Percentiles rank a stretch among this genome's conserved stretches.
Conservation (phyloP, 2,329 filamentous ascomycete genomes). For the Sporothrix sp. region DNA sequence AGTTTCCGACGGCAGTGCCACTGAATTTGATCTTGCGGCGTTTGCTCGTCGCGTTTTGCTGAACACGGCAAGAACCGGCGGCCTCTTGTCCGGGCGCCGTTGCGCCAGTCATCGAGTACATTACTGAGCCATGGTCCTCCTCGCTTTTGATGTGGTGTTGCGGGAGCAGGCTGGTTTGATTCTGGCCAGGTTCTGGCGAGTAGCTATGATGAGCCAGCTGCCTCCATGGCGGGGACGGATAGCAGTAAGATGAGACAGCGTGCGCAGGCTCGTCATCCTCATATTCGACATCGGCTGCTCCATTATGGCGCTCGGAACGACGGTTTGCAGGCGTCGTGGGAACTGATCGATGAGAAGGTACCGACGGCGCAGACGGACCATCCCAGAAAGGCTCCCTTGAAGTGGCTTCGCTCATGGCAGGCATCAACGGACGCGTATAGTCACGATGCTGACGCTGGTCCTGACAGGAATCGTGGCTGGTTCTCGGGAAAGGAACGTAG, state of each 20-base stretch:
- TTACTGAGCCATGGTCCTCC: too few relatives aligned
- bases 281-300: background rate
- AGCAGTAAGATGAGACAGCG: constrained; percentile 2
- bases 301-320: background rate
- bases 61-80: background rate
- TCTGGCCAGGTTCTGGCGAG: background rate
- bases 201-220: background rate
- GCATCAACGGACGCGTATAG: too few relatives aligned
- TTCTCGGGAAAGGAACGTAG: too few relatives aligned
- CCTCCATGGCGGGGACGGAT: constrained; percentile 8
- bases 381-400: background rate
- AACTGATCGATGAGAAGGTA: background rate
- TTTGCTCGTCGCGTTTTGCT: background rate
- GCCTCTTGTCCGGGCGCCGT: background rate
- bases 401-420: background rate
- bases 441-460: too few relatives aligned
- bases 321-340: too few relatives aligned
- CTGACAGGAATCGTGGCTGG: background rate
- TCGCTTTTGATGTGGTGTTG: too few relatives aligned
- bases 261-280: background rate
- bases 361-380: background rate
- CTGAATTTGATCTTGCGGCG: background rate
- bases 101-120: too few relatives aligned
- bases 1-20: background rate
- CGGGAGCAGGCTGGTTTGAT: too few relatives aligned